Base-by-base conservation (phyloP, 345 rosid genomes). In the Eucalyptus sp. region DNA sequence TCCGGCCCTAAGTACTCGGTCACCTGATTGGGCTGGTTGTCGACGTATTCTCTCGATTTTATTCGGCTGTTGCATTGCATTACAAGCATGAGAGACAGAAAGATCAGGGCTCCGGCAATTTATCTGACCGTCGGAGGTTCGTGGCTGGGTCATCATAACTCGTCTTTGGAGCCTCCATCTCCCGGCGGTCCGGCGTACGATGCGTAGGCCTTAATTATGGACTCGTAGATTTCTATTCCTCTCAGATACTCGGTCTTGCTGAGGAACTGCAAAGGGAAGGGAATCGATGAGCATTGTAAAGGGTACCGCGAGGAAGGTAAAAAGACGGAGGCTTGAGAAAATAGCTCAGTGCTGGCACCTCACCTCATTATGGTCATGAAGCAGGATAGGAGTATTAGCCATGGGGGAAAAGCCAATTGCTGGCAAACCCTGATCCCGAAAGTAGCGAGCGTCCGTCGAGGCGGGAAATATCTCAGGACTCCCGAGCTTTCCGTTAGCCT, bases 331-430 rank as follows among this genome's bases (percentile, higher is more conserved):
- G 43, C 83, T 84, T 31, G 15, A 89, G 89, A 5, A 76, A 31
- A 88, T 17, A 56, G 50, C 88, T 50, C 29, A 13, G 6, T 37
- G 6, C 33, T 51, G 48, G 51, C 46, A 56, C 68, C 16, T 68
- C 88, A 95, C 99, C 99, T 98, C 99, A 86, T 98, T 96, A 90
- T 98, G 99, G 92, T 94, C 98, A 87, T 98, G 99, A 89, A 98
- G 95, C 88, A 98, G 94, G 87, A 94, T 50, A 71, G 99, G 99
- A 33, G 99, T 98, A 90, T 98, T 95, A 80, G 95, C 95, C 93
- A 98, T 96, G 13, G 98, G 99, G 86, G 99, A 97, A 91, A 98
- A 97, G 48, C 99, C 98, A 91, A 98, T 93, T 7, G 99, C 98
- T 41, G 97, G 97, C 81, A 98, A 50, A 87, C 99, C 99, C 66